Evolutionary conservation across 2,329 filamentous ascomycete genomes (phyloP), one percentile per base, ranked within the genome.

Genomic region (Pyrenophora tritici-repentis): DNA sequence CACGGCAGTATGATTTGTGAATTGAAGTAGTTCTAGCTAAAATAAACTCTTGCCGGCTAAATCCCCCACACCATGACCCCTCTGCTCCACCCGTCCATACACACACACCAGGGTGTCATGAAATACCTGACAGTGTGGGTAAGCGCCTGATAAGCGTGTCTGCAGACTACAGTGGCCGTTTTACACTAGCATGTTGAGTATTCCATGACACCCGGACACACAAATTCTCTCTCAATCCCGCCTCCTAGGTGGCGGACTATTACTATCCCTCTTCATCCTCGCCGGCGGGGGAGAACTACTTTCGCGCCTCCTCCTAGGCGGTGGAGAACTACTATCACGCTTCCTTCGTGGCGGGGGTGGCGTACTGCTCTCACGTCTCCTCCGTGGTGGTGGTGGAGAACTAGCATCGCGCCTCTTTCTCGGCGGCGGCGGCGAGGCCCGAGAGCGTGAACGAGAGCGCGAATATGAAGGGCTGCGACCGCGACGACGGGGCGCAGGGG

Each of bases 401-500:
- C 33, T 45, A 20, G 42, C 31, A 13, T 38, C 33, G 12, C 24
- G 35, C 8, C 43, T 26, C 16, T 26, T 35, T 13, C 43, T 17
- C 3, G 43, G 43, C 6, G 44, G 36, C 6, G 44, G 36, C 0
- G 44, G 44, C 4, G 34, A 38, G 1, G 43, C 20, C 2, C 44
- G 50, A 4, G 59, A 63, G 4, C 52, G 41, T 1, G 62, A 63
- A 29, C 54, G 50, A 2, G 59, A 63, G 4, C 50, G 41, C 1
- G 63, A 63, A 22, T 51, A 55, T 5, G 62, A 63, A 1, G 56
- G 58, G 22, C 60, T 65, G 35, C 65, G 61, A 1, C 47, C 56
- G 12, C 68, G 66, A 43, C 67, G 55, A 12, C 57, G 64, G 1
- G 62, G 57, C 12, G 62, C 47, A 6, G 65, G 58, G 2, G 65